Evolutionary conservation across 306 rosid genomes (phyloP), one percentile per base, ranked within the genome.

Genomic region (Vicia sativa): DNA sequence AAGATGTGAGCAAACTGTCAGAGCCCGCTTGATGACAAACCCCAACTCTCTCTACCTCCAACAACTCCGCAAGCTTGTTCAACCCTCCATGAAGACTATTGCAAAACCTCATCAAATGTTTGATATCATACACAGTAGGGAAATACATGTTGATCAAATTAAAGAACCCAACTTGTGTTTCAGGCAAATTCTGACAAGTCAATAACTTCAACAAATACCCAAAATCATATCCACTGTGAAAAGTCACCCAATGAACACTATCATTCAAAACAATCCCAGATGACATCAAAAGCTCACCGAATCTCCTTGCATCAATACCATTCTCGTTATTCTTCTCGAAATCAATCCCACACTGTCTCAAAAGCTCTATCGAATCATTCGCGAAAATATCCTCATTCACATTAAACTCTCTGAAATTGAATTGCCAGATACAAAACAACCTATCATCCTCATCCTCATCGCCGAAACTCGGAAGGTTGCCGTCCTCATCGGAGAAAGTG

Each of bases 31-130:
- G 86, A 50, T 82, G 86, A 28, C 83, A 69, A 69, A 83, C 66
- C 42, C 87, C 87, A 66, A 83, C 76, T 61, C 87, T 73, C 52
- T 76, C 78, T 3, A 83, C 87, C 15, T 83, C 87, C 78, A 83
- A 65, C 75, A 83, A 62, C 83, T 82, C 86, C 0, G 86, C 86
- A 8, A 82, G 86, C 83, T 82, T 82, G 58, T 82, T 78, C 83
- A 82, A 78, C 9, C 86, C 86, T 6, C 86, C 86, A 26, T 78
- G 83, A 23, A 82, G 80, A 55, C 75, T 70, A 16, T 82, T 71
- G 68, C 86, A 82, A 38, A 78, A 82, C 52, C 74, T 82, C 86
- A 82, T 82, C 10, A 82, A 65, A 65, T 82, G 80, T 64, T 82
- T 82, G 35, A 82, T 82, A 52, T 82, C 86, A 66, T 78, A 82